These are phyloP conservation scores for Leishmania turanica DNA, from an alignment of 208 protist species.

Conservation along the genomic window DNA sequence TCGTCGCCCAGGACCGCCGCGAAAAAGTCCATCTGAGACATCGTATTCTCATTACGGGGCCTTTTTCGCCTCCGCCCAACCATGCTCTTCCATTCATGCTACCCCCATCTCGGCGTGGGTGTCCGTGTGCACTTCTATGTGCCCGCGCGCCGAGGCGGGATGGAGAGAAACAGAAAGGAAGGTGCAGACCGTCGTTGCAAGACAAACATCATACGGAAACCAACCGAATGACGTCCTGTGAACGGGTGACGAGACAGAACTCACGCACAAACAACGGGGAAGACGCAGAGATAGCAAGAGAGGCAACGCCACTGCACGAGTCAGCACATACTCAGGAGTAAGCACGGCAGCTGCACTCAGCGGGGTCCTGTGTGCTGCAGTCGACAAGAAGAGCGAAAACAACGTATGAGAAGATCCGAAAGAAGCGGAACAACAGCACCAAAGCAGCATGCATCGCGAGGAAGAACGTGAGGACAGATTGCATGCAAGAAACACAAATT, in stretches of 20 bases:
- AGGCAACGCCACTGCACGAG: background rate
- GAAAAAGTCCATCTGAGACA: conserved; percentile 39
- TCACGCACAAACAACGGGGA: background rate
- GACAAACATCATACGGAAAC: background rate
- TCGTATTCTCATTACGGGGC: background rate
- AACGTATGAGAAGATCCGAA: background rate
- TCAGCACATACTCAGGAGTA: background rate
- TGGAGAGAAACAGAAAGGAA: background rate
- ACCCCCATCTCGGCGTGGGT: background rate
- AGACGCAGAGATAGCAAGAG: background rate
- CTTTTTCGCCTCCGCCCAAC: background rate
- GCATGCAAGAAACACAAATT: background rate
- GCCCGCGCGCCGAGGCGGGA: background rate
- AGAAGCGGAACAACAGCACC: background rate
- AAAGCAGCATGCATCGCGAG: background rate
- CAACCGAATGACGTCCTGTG: too few relatives aligned
- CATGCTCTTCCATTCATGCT: background rate
- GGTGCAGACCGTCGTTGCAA: background rate
- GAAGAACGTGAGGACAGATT: background rate
- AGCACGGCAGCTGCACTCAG: background rate
- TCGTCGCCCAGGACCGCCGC: conserved; percentile 35
- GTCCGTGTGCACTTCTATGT: background rate
- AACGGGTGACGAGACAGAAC: background rate
- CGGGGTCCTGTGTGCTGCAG: background rate
- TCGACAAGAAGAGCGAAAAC: background rate